These are phyloP conservation scores for Citropsis articulata DNA, from an alignment of 345 rosid species.

Conservation along the genomic window DNA sequence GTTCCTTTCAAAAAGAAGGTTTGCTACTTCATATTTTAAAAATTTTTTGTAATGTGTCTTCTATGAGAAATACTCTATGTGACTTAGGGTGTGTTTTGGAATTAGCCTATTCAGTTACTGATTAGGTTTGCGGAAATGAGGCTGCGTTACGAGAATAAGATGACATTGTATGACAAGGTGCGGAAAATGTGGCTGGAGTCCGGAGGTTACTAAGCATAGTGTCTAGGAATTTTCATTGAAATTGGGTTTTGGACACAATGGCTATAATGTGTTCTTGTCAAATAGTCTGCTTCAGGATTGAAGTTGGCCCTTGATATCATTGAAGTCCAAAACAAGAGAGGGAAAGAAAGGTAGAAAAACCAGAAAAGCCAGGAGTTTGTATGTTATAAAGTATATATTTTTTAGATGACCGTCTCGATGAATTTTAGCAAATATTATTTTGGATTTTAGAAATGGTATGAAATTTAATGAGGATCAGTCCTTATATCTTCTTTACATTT, in stretches of 20 bases:
- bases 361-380: not conserved
- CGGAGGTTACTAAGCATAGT: not conserved
- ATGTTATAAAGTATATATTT: not conserved
- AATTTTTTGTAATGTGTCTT: too few relatives aligned
- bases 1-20: constrained; percentile 54
- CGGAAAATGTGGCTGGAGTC: not conserved
- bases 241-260: not conserved
- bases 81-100: too few relatives aligned
- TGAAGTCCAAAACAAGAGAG: not conserved
- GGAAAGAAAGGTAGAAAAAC: not conserved
- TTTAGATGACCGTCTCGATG: not conserved
- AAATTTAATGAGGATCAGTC: not conserved
- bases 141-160: not conserved
- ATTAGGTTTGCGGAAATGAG: not conserved
- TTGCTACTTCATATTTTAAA: not conserved
- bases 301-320: not conserved
- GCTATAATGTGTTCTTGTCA: not conserved
- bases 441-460: not conserved
- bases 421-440: too few relatives aligned
- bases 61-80: too few relatives aligned
- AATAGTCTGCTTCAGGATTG: not conserved
- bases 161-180: not conserved
- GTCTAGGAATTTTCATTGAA: not conserved
- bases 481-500: not conserved
- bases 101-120: too few relatives aligned